A percentile compares a stretch with the other conserved stretches of the same genome.
phyloP scores from a whole-genome alignment of 1,139 yeast genomes.

The Sugiyamaella sp. region DNA sequence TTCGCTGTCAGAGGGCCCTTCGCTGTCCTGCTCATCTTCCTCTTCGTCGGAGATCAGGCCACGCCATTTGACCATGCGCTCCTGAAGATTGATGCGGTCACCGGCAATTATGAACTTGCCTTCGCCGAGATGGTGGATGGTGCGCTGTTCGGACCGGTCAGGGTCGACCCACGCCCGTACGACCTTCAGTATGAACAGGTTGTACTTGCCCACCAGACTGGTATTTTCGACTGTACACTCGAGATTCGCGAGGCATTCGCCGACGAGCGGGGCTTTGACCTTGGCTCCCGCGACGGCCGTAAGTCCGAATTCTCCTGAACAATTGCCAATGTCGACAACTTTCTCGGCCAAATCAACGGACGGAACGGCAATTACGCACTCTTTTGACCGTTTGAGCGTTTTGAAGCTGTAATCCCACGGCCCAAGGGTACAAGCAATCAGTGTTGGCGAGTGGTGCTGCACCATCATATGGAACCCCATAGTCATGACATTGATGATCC shows the following conservation, averaged over 20 bases:
- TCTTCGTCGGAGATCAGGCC: slow-evolving; percentile 21
- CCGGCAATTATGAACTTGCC: slow-evolving; percentile 25
- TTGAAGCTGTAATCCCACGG: slow-evolving; percentile 27
- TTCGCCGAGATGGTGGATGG: slow-evolving; percentile 25
- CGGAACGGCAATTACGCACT: slow-evolving; percentile 27
- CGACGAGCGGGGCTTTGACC: slow-evolving; percentile 24
- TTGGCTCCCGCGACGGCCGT: slow-evolving; percentile 20
- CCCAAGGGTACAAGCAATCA: slow-evolving; percentile 24
- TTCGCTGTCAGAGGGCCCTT: background rate
- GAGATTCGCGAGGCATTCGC: slow-evolving; percentile 25
- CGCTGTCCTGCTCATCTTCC: slow-evolving; percentile 7
- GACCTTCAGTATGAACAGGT: slow-evolving; percentile 22
- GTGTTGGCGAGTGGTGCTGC: slow-evolving; percentile 26
- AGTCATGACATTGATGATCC: slow-evolving; percentile 25
- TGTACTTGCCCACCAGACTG: slow-evolving; percentile 18
- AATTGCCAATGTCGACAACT: slow-evolving; percentile 29
- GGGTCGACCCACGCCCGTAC: slow-evolving; percentile 23
- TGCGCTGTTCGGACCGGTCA: slow-evolving; percentile 14
- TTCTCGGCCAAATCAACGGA: slow-evolving; percentile 21
- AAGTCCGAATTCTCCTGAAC: slow-evolving; percentile 24
- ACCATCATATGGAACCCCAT: slow-evolving; percentile 29
- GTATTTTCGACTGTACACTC: slow-evolving; percentile 28
- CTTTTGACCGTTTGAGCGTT: slow-evolving; percentile 23
- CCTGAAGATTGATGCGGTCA: slow-evolving; percentile 17
- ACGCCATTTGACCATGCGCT: slow-evolving; percentile 25